A percentile compares a stretch with the other conserved stretches of the same genome.
Evolutionary conservation across 192 early-diverging fungal genomes (phyloP).

Genomic region (Rhizoclosmatium sp.): DNA sequence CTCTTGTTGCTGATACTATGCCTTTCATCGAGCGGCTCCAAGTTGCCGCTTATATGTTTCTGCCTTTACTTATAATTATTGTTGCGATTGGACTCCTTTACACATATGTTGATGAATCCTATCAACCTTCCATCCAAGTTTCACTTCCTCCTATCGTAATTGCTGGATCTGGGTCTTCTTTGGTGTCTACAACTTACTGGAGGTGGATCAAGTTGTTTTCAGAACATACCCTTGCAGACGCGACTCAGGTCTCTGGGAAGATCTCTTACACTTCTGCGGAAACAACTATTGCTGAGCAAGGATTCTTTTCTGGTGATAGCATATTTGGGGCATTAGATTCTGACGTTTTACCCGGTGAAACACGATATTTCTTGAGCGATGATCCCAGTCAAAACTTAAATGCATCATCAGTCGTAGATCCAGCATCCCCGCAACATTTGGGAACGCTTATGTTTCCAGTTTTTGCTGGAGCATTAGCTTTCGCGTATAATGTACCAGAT

Average conservation of each 20-base stretch:
- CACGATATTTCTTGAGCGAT: background rate
- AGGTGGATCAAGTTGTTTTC: constrained; percentile 5
- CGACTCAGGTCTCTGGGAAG: background rate
- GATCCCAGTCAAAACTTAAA: background rate
- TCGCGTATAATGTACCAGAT: constrained; percentile 14
- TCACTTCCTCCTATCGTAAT: background rate
- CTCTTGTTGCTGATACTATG: background rate
- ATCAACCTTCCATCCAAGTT: background rate
- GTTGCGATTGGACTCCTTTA: constrained; percentile 7
- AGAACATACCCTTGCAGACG: background rate
- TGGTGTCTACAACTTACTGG: constrained; percentile 9
- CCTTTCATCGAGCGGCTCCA: background rate
- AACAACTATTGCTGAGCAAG: background rate
- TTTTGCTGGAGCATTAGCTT: constrained; percentile 10
- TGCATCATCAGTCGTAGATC: background rate
- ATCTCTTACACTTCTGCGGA: background rate
- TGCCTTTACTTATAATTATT: background rate
- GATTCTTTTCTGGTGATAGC: no score
- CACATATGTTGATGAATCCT: constrained; percentile 13
- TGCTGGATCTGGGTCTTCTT: constrained; percentile 10
- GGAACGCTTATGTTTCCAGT: constrained; percentile 15
- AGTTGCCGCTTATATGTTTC: background rate
- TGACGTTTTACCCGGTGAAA: background rate
- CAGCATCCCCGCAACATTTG: constrained; percentile 2
- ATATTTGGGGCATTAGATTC: no score